A percentile compares a stretch with the other conserved stretches of the same genome.
phyloP scores from a whole-genome alignment of 768 basidiomycete species.

The Rhizopogon salebrosus region DNA sequence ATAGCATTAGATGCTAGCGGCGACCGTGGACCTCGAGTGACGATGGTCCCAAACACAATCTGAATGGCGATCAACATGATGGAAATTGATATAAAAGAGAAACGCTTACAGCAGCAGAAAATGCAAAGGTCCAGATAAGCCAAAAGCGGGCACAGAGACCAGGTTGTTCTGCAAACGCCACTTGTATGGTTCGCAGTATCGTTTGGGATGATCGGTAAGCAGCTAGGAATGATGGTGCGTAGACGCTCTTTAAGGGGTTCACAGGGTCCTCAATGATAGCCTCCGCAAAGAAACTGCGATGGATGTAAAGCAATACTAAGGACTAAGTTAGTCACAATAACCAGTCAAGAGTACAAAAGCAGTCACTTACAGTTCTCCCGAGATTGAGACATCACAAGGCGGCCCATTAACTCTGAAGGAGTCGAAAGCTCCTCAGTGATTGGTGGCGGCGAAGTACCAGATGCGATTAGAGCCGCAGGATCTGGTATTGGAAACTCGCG shows the following conservation, averaged over 20 bases:
- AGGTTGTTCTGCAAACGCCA: conserved; percentile 44
- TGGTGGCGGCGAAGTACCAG: conserved; percentile 9
- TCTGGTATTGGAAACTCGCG: conserved; percentile 59
- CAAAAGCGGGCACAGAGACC: conserved; percentile 50
- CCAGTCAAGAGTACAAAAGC: not conserved
- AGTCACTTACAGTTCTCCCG: conserved; percentile 31
- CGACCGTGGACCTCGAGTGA: conserved; percentile 66
- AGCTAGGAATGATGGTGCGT: conserved; percentile 61
- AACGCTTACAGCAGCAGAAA: conserved; percentile 44
- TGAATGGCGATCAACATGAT: conserved; percentile 20
- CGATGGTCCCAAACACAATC: conserved; percentile 79
- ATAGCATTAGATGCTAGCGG: conserved; percentile 65
- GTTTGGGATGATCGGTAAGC: conserved; percentile 54
- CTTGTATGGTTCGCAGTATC: conserved; percentile 45
- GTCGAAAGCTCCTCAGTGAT: conserved; percentile 9
- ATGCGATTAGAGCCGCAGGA: conserved; percentile 31
- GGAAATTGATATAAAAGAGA: not conserved
- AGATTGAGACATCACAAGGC: conserved; percentile 31
- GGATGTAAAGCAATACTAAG: conserved; percentile 56
- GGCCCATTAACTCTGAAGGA: conserved; percentile 31
- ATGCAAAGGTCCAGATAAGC: conserved; percentile 59
- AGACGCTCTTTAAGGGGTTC: conserved; percentile 62
- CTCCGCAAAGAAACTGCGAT: conserved; percentile 66
- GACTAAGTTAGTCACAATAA: not conserved
- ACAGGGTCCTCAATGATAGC: conserved; percentile 63